Evolutionary conservation across 768 basidiomycete species (phyloP), one percentile per base, ranked within the genome.

Genomic region (Russula lepida): DNA sequence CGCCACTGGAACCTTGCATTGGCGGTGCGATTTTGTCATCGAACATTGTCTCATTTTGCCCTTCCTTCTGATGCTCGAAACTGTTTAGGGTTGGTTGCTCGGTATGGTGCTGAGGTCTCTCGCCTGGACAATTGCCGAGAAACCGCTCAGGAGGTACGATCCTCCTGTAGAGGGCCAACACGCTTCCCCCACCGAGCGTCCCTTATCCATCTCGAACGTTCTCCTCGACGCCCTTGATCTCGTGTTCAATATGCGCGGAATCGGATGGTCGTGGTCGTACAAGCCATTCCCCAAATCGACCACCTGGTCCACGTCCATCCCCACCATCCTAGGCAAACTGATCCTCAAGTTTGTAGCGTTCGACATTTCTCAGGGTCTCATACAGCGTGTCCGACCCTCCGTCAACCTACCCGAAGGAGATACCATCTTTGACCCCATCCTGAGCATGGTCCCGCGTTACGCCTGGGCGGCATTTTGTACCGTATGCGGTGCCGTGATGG

Each of bases 231-330:
- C 60, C 12, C 19, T 43, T 23, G 64, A 65, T 9, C 53, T 67
- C 13, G n/a, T 47, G 6, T 62, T 17, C 37, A 65, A 57, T 37
- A 37, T 39, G 3, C 64, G 66, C 13, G 66, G 66, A 25, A 30
- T 56, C 35, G 54, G 66, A 2, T 67, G 66, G 66, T 58, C 60
- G 11, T 67, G 66, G 66, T 55, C 64, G 4, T 12, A 25, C 47
- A 56, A 58, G 9, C 33, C 64, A 2, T 56, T 60, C 51, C 50
- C 48, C 33, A 21, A 21, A 6, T 7, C 8, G 39, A 17, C 7
- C 11, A 9, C 30, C 21, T 51, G 49, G 6, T 25, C 50, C 3
- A 33, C 39, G 17, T 53, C 59, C 13, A 37, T 57, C 23, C 6
- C 41, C 33, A 15, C 49, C 2, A 21, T 47, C 25, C 19, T 61